These are phyloP conservation scores for Grigorovia yakushimaensis DNA, from an alignment of 805 yeast genomes.

Conservation along the genomic window DNA sequence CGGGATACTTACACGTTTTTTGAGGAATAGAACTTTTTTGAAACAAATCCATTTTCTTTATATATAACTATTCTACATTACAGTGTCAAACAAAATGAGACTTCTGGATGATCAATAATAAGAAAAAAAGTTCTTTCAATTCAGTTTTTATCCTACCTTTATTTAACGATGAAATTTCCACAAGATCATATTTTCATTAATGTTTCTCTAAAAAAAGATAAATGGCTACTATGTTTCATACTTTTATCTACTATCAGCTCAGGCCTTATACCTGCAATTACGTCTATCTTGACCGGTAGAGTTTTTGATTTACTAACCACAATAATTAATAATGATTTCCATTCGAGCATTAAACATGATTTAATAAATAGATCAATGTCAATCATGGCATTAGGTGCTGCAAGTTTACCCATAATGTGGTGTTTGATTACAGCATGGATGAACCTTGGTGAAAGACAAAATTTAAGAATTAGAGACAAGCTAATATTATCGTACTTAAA, in stretches of 20 bases:
- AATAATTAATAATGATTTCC: slow-evolving; percentile 33
- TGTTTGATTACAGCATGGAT: slow-evolving; percentile 52
- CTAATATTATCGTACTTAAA: slow-evolving; percentile 38
- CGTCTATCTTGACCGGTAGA: slow-evolving; percentile 57
- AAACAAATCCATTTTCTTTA: background rate
- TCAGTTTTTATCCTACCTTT: too few species aligned
- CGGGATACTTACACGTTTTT: slow-evolving; percentile 9
- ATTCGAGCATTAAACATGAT: slow-evolving; percentile 22
- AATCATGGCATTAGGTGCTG: slow-evolving; percentile 39
- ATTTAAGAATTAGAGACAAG: slow-evolving; percentile 40
- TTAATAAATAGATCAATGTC: slow-evolving; percentile 33
- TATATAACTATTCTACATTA: background rate
- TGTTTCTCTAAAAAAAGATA: slow-evolving; percentile 17
- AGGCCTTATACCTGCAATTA: slow-evolving; percentile 51
- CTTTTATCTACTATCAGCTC: slow-evolving; percentile 35
- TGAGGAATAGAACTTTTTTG: slow-evolving; percentile 2
- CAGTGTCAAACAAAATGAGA: background rate
- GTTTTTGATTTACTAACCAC: slow-evolving; percentile 40
- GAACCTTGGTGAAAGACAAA: slow-evolving; percentile 63
- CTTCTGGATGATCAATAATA: too few species aligned
- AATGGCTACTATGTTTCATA: slow-evolving; percentile 21
- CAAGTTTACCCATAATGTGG: slow-evolving; percentile 40
- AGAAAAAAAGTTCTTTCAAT: too few species aligned
- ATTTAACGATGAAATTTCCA: background rate
- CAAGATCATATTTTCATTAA: slow-evolving; percentile 16